Evolutionary conservation across 2,329 filamentous ascomycete species (phyloP).

Genomic region (Ophiocordyceps sinensis): DNA sequence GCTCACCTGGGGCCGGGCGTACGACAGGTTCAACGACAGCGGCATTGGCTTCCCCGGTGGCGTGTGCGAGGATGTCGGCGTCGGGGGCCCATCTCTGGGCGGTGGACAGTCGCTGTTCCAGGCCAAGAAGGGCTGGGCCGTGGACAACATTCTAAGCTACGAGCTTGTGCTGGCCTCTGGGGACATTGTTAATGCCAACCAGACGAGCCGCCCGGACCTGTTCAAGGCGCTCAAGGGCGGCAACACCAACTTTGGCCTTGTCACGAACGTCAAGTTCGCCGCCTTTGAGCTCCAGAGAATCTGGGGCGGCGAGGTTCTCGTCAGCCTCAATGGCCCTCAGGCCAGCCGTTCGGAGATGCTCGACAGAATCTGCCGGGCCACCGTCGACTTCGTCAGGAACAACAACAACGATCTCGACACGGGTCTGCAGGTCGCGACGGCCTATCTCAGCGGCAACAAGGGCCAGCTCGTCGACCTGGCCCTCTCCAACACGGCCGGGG

Average conservation of each 20-base stretch:
- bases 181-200: constrained; percentile 23
- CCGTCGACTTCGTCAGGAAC: background rate
- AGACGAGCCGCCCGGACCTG: constrained; percentile 22
- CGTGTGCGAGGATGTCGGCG: constrained; percentile 5
- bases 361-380: background rate
- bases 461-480: background rate
- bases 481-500: background rate
- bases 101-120: constrained; percentile 4
- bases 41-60: background rate
- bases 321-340: background rate
- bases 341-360: background rate
- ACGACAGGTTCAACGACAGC: background rate
- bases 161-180: constrained; percentile 31
- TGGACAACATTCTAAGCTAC: constrained; percentile 26
- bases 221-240: constrained; percentile 34
- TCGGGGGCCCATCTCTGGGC: constrained; percentile 8
- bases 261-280: constrained; percentile 10
- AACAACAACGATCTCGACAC: background rate
- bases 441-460: background rate
- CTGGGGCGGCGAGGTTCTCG: background rate
- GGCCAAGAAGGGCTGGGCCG: constrained; percentile 19
- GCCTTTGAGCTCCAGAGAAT: constrained; percentile 10
- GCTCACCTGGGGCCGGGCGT: constrained; percentile 9
- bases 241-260: constrained; percentile 29
- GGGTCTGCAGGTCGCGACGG: background rate